These are phyloP conservation scores for Martensiomyces pterosporus DNA, from an alignment of 192 early-diverging fungal species.

Conservation along the genomic window DNA sequence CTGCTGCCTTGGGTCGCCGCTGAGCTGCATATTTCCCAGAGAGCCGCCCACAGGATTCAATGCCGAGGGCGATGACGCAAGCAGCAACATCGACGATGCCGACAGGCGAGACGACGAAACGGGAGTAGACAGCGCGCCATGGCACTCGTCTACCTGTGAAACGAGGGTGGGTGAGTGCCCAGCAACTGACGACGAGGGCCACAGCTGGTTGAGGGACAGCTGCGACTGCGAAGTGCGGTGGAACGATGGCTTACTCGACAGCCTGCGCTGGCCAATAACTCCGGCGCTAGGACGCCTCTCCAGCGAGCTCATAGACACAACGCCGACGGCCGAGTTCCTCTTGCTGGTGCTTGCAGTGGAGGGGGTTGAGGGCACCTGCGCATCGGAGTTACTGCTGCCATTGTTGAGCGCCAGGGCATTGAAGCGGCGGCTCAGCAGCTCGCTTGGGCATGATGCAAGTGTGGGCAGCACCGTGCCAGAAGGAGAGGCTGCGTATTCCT, in stretches of 20 bases:
- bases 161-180: slow-evolving; percentile 3
- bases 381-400: no score
- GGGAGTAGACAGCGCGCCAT: slow-evolving; percentile 36
- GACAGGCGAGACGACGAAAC: slow-evolving; percentile 37
- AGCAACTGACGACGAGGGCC: slow-evolving; percentile 12
- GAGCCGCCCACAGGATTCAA: background rate
- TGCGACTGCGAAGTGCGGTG: slow-evolving; percentile 40
- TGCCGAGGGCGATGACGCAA: background rate
- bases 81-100: slow-evolving; percentile 38
- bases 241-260: slow-evolving; percentile 43
- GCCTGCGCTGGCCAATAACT: slow-evolving; percentile 49
- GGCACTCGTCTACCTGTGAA: background rate
- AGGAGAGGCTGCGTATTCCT: slow-evolving; percentile 1
- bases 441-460: slow-evolving; percentile 22
- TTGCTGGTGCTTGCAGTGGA: background rate
- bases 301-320: no score
- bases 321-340: no score
- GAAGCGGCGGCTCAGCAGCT: slow-evolving; percentile 45
- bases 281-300: slow-evolving; percentile 44
- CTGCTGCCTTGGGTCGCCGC: slow-evolving; percentile 8
- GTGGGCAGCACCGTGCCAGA: slow-evolving; percentile 18
- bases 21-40: background rate
- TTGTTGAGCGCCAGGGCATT: slow-evolving; percentile 32
- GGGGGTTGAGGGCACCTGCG: no score
- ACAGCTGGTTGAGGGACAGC: slow-evolving; percentile 37